Evolutionary conservation across 2,329 filamentous ascomycete genomes (phyloP), one percentile per base, ranked within the genome.

Genomic region (Aspergillus transmontanensis): DNA sequence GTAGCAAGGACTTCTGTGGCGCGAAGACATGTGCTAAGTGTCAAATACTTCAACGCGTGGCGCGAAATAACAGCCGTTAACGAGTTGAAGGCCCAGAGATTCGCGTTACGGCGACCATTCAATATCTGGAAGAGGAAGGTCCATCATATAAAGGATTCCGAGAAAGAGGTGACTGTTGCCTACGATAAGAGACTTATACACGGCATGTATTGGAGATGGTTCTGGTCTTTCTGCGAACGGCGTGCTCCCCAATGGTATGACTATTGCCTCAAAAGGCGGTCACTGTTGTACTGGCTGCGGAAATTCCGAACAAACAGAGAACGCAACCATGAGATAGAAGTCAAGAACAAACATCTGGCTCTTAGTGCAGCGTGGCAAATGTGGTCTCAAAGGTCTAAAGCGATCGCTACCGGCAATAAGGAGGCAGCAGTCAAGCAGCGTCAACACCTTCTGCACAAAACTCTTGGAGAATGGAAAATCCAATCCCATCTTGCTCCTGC

Each of bases 1-100:
- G 81, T 88, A 19, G 84, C 87, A 65, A 85, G 87, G 46, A 92
- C 90, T 4, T 86, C 85, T 5, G 83, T 87, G 48, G 92, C 91
- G 23, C 85, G 90, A 65, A 83, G 87, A 65, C 90, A 92, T 73
- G 87, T 94, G 64, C 79, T 95, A 59, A 84, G 89, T 60, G 87
- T 86, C 14, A 86, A 86, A 60, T 89, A 88, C 64, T 92, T 92
- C 75, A 86, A 86, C 62, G 87, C 87, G 9, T 93, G 90, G 90
- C 83, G 85, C 30, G 83, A 87, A 62, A 86, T 91, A 60, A 89
- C 88, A 0, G 81, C 82, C 1, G 82, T 87, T 57, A 88, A 90
- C 66, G 84, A 87, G 60, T 70, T 83, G 48, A 84, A 84, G 67
- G 78, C 81, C 12, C 80, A 82, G 50, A 76, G 83, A 39, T 83